Base-by-base conservation (phyloP, 2,329 filamentous ascomycete species). In the Colletotrichum sp. region DNA sequence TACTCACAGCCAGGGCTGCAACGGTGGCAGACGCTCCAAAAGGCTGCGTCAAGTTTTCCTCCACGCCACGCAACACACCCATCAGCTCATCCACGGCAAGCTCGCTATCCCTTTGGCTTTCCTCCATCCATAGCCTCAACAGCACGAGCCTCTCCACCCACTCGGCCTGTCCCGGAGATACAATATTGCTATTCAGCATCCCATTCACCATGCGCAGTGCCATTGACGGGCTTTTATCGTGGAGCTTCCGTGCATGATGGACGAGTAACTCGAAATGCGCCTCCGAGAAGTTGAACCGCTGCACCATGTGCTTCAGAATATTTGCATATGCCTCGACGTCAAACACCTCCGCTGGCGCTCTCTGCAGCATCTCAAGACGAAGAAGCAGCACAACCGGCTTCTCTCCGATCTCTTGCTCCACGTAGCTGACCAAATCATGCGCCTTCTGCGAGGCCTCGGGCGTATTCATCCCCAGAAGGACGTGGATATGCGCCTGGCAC, bases 81-180 rank as follows among this genome's bases (percentile, higher is more conserved):
- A 75, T 65, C 58, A 83, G 77, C 29, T 70, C 75, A 47, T 80
- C 76, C 43, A 82, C 51, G 5, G 64, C 68, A 27, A 38, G 61
- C 55, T 71, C 80, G 72, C 43, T 76, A 85, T 84, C 76, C 78
- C 83, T 69, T 77, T 85, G 86, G 67, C 85, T 85, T 0, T 90
- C 91, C 8, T 87, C 84, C 79, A 95, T 90, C 88, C 92, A 93
- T 7, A 95, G 84, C 5, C 93, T 89, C 8, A 90, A 91, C 21
- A 97, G 86, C 13, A 95, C 81, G 0, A 90, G 87, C 77, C 90
- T 93, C 73, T 96, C 94, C 36, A 95, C 85, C 91, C 92, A 95
- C 5, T 86, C 84, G 88, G 87, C 5, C 85, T 86, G 67, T 33
- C 77, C 69, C 31, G 86, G 83, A 72, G 84, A 77, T 74, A 91